Evolutionary conservation across 1,284 basidiomycete species (phyloP).

Genomic region (Mycosarcoma mackinlayi): DNA sequence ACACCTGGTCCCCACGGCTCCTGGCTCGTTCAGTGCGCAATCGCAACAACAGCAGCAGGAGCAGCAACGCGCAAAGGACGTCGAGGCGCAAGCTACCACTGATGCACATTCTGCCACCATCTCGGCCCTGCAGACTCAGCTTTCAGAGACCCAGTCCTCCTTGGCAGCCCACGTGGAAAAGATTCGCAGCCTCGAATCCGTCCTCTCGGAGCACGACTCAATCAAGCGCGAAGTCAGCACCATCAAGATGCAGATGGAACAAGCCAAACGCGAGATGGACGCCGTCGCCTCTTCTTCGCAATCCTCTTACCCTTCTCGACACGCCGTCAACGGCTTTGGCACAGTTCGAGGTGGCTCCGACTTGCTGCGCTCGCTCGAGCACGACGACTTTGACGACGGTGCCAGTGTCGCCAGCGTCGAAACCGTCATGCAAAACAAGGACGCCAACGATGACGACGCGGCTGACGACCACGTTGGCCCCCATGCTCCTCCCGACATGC

Average conservation of each 20-base stretch:
- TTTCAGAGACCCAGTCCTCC: constrained; percentile 85
- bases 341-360: constrained; percentile 16
- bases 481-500: constrained; percentile 54
- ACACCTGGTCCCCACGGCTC: constrained; percentile 60
- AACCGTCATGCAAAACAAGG: constrained; percentile 50
- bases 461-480: constrained; percentile 48
- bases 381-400: constrained; percentile 59
- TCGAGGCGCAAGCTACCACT: constrained; percentile 34
- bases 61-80: constrained; percentile 37
- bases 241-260: constrained; percentile 68
- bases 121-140: constrained; percentile 79
- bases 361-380: constrained; percentile 11
- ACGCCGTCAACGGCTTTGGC: constrained; percentile 33
- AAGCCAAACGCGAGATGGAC: constrained; percentile 60
- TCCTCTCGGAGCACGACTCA: constrained; percentile 83
- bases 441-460: constrained; percentile 10
- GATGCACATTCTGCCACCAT: constrained; percentile 51
- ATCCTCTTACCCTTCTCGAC: constrained; percentile 12
- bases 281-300: constrained; percentile 27
- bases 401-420: constrained; percentile 63
- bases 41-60: constrained; percentile 33
- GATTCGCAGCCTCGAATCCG: constrained; percentile 81
- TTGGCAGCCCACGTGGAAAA: constrained; percentile 85
- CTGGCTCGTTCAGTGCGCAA: constrained; percentile 20
- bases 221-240: constrained; percentile 82